phyloP scores from a whole-genome alignment of 2,329 filamentous ascomycete genomes.

The Chaetomium strumarium region DNA sequence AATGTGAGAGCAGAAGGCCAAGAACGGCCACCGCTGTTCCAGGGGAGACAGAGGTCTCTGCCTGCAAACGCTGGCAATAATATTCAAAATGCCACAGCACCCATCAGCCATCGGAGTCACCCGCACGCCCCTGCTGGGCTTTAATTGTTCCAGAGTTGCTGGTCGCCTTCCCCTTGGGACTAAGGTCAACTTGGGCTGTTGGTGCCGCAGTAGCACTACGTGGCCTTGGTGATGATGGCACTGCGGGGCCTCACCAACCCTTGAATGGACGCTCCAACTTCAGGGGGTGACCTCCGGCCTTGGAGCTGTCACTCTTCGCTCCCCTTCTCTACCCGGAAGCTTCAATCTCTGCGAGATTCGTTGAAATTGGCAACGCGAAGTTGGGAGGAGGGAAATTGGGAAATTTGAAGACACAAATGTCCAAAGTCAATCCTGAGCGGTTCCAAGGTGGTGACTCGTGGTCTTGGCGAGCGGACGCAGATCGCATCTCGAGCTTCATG shows the following conservation, averaged over 20 bases:
- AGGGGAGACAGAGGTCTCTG: conserved; percentile 1
- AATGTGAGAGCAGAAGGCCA: conserved; percentile 13
- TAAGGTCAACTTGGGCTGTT: not conserved
- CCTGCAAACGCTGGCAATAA: conserved; percentile 20
- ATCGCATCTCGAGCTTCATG: conserved; percentile 5
- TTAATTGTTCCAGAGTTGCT: conserved; percentile 17
- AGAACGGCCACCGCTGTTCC: conserved; percentile 8
- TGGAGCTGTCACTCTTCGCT: not conserved
- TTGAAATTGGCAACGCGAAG: not conserved
- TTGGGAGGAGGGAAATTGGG: not conserved
- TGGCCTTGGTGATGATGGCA: not conserved
- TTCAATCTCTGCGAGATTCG: not conserved
- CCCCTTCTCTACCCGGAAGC: not conserved
- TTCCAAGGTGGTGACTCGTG: too few species aligned
- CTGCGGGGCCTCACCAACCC: conserved; percentile 10
- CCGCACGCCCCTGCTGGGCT: conserved; percentile 10
- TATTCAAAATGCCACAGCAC: conserved; percentile 14
- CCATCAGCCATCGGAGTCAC: conserved; percentile 7
- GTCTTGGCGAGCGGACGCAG: conserved; percentile 1
- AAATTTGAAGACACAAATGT: not conserved
- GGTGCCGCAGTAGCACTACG: not conserved
- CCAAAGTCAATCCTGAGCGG: not conserved
- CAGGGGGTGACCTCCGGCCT: not conserved
- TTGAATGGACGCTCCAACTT: not conserved
- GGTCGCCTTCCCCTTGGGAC: not conserved